A percentile compares a stretch with the other conserved stretches of the same genome.
These are phyloP conservation scores for Aspergillus campestris DNA, from an alignment of 495 filamentous ascomycete species.

Conservation along the genomic window DNA sequence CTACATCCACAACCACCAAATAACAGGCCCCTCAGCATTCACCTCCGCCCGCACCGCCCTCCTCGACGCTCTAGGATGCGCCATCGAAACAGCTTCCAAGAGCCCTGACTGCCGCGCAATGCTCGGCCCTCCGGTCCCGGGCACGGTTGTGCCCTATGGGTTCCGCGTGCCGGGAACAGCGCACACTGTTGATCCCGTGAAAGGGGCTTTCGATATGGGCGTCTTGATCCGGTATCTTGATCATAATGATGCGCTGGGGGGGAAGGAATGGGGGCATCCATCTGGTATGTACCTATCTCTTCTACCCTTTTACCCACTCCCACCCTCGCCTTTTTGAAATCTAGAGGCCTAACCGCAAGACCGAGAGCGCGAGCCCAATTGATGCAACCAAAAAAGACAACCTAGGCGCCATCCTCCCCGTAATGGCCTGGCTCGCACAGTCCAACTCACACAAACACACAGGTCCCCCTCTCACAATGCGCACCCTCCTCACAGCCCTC, in stretches of 20 bases:
- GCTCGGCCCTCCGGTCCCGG: slow-evolving; percentile 18
- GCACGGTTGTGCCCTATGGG: slow-evolving; percentile 15
- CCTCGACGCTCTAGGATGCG: slow-evolving; percentile 23
- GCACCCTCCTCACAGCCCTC: slow-evolving; percentile 21
- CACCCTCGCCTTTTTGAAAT: too few relatives aligned
- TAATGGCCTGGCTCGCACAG: slow-evolving; percentile 24
- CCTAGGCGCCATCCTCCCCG: slow-evolving; percentile 32
- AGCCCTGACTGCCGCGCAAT: slow-evolving; percentile 13
- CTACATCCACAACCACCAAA: slow-evolving; percentile 14
- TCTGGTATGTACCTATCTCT: slow-evolving; percentile 26
- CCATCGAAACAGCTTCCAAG: slow-evolving; percentile 17
- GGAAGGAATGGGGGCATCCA: slow-evolving; percentile 34
- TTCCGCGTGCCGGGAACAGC: slow-evolving; percentile 30
- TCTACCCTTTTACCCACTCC: neutral
- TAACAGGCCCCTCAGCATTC: slow-evolving; percentile 3
- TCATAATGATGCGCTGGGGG: slow-evolving; percentile 29
- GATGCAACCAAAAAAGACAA: slow-evolving; percentile 23
- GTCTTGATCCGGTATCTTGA: slow-evolving; percentile 28
- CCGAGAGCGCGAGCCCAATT: too few relatives aligned
- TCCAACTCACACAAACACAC: too few relatives aligned
- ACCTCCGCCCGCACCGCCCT: slow-evolving; percentile 13
- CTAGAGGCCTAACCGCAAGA: too few relatives aligned
- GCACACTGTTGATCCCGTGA: slow-evolving; percentile 22
- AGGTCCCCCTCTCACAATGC: slow-evolving; percentile 4
- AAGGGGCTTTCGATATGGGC: slow-evolving; percentile 34